Percentiles rank a stretch among this genome's conserved stretches.
Conservation (phyloP, 2,329 filamentous ascomycete species). For the Curvularia verruculosa region DNA sequence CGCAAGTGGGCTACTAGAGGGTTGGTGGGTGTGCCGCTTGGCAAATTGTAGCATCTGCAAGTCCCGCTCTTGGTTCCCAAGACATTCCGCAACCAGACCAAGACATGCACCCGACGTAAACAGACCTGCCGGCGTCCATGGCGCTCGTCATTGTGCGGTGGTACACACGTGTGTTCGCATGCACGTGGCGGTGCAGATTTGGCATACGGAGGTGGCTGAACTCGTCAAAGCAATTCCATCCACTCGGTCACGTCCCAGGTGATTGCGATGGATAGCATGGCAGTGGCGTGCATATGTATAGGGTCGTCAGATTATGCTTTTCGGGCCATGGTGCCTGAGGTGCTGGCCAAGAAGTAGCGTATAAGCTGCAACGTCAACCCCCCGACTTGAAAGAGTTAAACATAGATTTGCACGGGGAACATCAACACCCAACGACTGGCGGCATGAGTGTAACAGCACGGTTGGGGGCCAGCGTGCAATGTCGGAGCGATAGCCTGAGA, state of each 20-base stretch:
- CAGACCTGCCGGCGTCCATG: slow-evolving; percentile 3
- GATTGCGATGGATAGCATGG: not conserved
- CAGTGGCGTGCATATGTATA: not conserved
- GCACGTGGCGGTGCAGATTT: slow-evolving; percentile 2
- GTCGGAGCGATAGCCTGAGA: slow-evolving; percentile 1
- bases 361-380: not conserved
- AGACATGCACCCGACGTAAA: slow-evolving; percentile 3
- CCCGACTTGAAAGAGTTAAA: not conserved
- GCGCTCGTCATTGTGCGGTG: slow-evolving; percentile 5
- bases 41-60: not conserved
- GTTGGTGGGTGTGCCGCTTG: not conserved
- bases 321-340: not conserved
- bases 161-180: not conserved
- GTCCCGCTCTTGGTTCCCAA: slow-evolving; percentile 8
- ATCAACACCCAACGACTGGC: not conserved
- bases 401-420: not conserved
- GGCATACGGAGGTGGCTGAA: slow-evolving; percentile 1
- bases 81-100: slow-evolving; percentile 5
- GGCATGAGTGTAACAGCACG: not conserved
- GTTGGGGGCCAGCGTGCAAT: not conserved
- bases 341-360: not conserved
- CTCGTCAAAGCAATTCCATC: not conserved
- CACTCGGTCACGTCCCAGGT: not conserved
- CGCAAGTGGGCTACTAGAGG: not conserved
- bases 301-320: not conserved